phyloP scores from a whole-genome alignment of 2,329 filamentous ascomycete species.

The Pyrenochaeta sp. region DNA sequence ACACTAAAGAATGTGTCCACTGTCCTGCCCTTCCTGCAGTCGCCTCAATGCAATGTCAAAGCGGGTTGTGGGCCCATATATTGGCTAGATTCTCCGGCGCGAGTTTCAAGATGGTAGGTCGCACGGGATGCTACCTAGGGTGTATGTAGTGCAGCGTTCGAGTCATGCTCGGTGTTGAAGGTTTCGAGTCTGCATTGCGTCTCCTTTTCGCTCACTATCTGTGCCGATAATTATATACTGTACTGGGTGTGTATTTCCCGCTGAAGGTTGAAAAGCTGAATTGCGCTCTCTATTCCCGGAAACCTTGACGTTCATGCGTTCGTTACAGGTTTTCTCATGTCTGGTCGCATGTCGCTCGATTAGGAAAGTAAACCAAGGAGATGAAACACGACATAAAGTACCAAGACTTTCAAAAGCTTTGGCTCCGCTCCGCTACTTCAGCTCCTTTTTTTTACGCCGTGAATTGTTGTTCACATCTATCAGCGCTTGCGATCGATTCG shows the following conservation, averaged over 20 bases:
- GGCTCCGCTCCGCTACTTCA: neutral
- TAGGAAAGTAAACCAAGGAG: slow-evolving; percentile 7
- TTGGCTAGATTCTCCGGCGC: slow-evolving; percentile 8
- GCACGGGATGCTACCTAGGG: neutral
- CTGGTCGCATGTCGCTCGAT: slow-evolving; percentile 8
- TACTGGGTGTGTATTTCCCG: no score
- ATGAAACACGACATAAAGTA: slow-evolving; percentile 13
- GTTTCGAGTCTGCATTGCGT: neutral
- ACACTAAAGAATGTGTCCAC: neutral
- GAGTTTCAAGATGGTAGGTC: slow-evolving; percentile 11
- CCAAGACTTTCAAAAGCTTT: slow-evolving; percentile 11
- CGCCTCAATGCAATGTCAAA: slow-evolving; percentile 5
- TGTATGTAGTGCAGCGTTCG: neutral
- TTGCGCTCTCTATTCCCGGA: neutral
- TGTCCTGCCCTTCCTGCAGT: neutral
- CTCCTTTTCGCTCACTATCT: neutral
- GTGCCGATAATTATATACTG: neutral
- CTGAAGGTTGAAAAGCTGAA: neutral
- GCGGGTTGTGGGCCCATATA: slow-evolving; percentile 5
- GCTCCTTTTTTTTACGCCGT: no score
- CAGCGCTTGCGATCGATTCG: no score
- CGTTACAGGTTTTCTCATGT: neutral
- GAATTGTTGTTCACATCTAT: no score
- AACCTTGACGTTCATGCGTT: slow-evolving; percentile 6
- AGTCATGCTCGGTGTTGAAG: slow-evolving; percentile 8